Evolutionary conservation across 2,329 filamentous ascomycete species (phyloP).

Genomic region (Clarireedia homoeocarpa): DNA sequence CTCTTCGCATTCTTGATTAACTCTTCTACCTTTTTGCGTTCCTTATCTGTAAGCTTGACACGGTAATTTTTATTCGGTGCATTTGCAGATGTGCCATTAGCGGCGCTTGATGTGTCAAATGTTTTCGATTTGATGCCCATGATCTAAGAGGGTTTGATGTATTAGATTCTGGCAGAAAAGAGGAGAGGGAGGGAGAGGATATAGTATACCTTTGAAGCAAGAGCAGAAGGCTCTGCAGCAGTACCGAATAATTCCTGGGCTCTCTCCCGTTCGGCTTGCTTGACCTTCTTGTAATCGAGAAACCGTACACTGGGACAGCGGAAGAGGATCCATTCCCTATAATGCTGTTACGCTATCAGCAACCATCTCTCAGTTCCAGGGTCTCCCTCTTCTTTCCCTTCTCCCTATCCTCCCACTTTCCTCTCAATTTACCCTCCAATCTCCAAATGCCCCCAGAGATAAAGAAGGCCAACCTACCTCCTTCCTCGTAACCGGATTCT

Average conservation of each 20-base stretch:
- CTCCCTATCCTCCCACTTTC: neutral
- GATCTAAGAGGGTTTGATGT: constrained; percentile 46
- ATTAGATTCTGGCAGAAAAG: neutral
- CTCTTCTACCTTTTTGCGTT: constrained; percentile 78
- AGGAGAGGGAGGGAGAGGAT: neutral
- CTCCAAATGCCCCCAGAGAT: constrained; percentile 1
- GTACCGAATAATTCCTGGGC: constrained; percentile 81
- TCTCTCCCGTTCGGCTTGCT: constrained; percentile 69
- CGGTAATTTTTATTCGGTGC: constrained; percentile 59
- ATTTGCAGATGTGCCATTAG: constrained; percentile 37
- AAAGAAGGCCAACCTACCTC: constrained; percentile 54
- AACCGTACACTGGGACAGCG: constrained; percentile 78
- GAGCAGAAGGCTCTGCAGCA: constrained; percentile 64
- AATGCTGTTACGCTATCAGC: constrained; percentile 52
- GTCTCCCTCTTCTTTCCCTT: neutral
- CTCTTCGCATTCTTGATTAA: constrained; percentile 84
- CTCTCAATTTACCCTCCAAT: neutral
- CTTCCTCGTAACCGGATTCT: constrained; percentile 87
- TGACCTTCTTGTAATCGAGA: constrained; percentile 88
- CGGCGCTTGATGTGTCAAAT: constrained; percentile 43
- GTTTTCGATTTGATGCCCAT: constrained; percentile 75
- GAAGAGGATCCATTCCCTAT: constrained; percentile 88
- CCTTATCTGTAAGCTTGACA: constrained; percentile 79
- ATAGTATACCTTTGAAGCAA: constrained; percentile 60
- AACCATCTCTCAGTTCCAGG: neutral